phyloP scores from a whole-genome alignment of 2,329 filamentous ascomycete species.

The Neurospora crassa region DNA sequence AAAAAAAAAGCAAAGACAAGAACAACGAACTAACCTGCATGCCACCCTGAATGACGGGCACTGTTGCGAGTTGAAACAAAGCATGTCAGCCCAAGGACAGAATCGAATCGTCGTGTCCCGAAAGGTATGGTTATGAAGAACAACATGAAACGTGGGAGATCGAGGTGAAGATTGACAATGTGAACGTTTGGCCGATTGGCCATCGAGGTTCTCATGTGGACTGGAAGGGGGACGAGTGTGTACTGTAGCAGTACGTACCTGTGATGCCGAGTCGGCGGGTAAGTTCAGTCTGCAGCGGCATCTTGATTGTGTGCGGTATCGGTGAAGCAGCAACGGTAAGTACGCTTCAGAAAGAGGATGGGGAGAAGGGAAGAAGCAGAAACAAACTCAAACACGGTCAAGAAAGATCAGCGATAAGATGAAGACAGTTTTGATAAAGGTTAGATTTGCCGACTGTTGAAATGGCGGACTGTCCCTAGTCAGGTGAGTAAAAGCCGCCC shows the following conservation, averaged over 20 bases:
- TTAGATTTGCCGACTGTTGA: background rate
- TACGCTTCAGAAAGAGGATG: slow-evolving; percentile 5
- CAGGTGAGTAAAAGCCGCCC: background rate
- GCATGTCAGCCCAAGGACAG: slow-evolving; percentile 16
- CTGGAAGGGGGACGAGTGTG: background rate
- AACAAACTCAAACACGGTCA: slow-evolving; percentile 1
- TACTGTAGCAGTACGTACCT: slow-evolving; percentile 14
- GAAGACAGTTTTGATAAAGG: slow-evolving; percentile 6
- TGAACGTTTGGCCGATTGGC: background rate
- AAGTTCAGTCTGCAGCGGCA: slow-evolving; percentile 50
- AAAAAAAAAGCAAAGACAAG: slow-evolving; percentile 1
- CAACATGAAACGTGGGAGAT: background rate
- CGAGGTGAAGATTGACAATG: background rate
- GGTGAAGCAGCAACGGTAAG: background rate
- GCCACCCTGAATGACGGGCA: slow-evolving; percentile 76
- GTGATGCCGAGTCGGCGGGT: slow-evolving; percentile 48
- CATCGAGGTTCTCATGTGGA: background rate
- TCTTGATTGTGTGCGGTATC: slow-evolving; percentile 21
- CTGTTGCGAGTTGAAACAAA: slow-evolving; percentile 28
- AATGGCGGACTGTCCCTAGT: background rate
- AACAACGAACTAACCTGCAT: slow-evolving; percentile 40
- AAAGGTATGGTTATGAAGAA: background rate
- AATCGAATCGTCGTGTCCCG: background rate
- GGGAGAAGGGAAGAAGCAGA: slow-evolving; percentile 4
- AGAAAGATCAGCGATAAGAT: slow-evolving; percentile 1